Base-by-base conservation (phyloP, 2,329 filamentous ascomycete genomes). In the Emydomyces testavorans region DNA sequence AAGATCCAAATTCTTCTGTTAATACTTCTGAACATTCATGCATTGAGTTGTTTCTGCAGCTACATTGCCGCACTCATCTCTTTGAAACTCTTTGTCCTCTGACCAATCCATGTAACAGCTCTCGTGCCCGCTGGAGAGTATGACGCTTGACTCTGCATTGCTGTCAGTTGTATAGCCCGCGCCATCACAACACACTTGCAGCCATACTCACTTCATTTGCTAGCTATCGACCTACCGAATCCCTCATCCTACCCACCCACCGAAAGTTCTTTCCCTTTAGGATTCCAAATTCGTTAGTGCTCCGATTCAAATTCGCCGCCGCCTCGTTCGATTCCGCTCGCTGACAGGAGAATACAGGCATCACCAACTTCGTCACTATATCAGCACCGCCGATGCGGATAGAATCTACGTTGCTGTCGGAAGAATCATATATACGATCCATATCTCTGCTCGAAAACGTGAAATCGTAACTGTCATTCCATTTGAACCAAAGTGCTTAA, bases 331-430 rank as follows among this genome's bases (percentile, higher is more conserved):
- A 10, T 11, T n/a, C 21, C 2, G 5, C 24, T 29, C 46, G 36
- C 44, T 47, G 28, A 47, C 32, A 45, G 4, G 31, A 32, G 55
- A 38, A 51, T 52, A 41, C 57, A 70, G 67, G 50, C 66, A 71
- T 52, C 62, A 61, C 50, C 67, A 71, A 68, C 74, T 98, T 38
- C 85, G 90, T 48, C 90, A 93, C 57, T 81, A 94, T 56, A 84
- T 96, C 62, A 90, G 85, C 64, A 83, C 82, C 21, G 81, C 86
- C 55, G 79, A 85, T 59, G 74, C 79, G 36, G 78, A 89, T 64
- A 70, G 82, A 56, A 75, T 96, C 55, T 95, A 93, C 71, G 94
- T 93, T 59, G 88, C 89, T 29, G 80, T 80, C 55, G 83, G 83
- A 49, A 70, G 74, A 58, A 79, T 87, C 78, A 82, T 87, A 44